Base-by-base conservation (phyloP, 108 stramenopile genomes). In the Aurantiochytrium sp. region DNA sequence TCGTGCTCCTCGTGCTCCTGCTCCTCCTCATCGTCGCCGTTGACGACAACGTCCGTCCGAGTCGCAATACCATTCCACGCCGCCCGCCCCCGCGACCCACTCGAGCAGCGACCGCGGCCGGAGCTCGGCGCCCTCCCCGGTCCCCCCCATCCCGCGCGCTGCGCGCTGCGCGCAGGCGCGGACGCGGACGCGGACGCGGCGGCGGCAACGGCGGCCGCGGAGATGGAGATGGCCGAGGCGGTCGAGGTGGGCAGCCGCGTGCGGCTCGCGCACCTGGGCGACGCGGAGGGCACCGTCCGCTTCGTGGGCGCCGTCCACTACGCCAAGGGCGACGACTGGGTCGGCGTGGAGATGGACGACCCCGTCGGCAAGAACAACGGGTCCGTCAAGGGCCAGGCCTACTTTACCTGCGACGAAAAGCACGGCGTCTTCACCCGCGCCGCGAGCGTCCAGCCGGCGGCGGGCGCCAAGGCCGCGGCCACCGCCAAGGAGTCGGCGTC, bases 281-380 rank as follows among this genome's bases (percentile, higher is more conserved):
- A 34, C 21, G 59, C 59, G 15, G 10, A 34, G 59, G 89, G 89
- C 48, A 86, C 45, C 24, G 86, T 91, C 31, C 55, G 55, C n/a
- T 92, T 88, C 65, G 4, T 55, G 22, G 90, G 90, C 31, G 22
- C 59, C 4, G 89, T 90, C 4, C 73, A 88, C 85, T 92, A 88
- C 54, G 87, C 90, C 32, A 54, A 85, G 53, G 92, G 92, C 37
- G 59, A 65, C 59, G 89, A 88, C 50, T 92, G 90, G 89, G 55
- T 92, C 21, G 92, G 92, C 53, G 85, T 92, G 50, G 90, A 86
- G 45, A 68, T 91, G 55, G 90, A 89, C 52, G 86, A 86, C 39
- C 87, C 89, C 4, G 54, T 37, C 27, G 92, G 92, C 42, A 91
- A 91, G 88, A 90, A 92, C 68, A 59, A 90, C 73, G 92, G 92